Percentiles rank a stretch among this genome's conserved stretches.
Evolutionary conservation across 73 alveolate species (phyloP).

Genomic region (Uronychia binucleata): DNA sequence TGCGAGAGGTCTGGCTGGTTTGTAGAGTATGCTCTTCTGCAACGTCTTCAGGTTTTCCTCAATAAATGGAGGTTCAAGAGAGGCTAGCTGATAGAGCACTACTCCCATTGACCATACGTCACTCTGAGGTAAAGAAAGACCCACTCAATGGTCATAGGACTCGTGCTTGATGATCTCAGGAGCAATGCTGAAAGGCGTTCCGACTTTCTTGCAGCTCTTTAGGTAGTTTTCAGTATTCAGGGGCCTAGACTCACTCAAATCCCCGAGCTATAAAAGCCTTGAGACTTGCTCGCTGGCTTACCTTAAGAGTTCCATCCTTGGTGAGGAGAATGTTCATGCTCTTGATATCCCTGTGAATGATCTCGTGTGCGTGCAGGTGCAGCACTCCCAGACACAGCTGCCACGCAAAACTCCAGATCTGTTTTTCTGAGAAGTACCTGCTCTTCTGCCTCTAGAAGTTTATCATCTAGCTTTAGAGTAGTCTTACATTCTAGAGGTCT

Average conservation of each 20-base stretch:
- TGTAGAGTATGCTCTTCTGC: neutral
- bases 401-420: constrained; percentile 46
- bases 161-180: constrained; percentile 10
- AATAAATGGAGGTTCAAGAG: constrained; percentile 1
- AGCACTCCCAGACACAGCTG: constrained; percentile 33
- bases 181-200: constrained; percentile 12
- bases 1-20: neutral
- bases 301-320: constrained; percentile 67
- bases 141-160: constrained; percentile 1
- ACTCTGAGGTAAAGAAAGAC: neutral
- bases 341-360: constrained; percentile 81
- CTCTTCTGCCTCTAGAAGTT: constrained; percentile 17
- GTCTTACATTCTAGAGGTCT: constrained; percentile 21
- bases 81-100: constrained; percentile 1
- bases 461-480: neutral
- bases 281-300: too few relatives aligned
- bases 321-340: constrained; percentile 70
- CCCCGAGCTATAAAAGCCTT: constrained; percentile 19
- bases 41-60: neutral
- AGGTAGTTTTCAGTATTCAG: constrained; percentile 9
- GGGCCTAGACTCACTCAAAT: constrained; percentile 18
- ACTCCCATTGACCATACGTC: constrained; percentile 6
- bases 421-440: constrained; percentile 40
- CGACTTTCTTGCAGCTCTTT: constrained; percentile 27
- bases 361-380: constrained; percentile 52